Base-by-base conservation (phyloP, 139 green algal species). In the Pleodorina starrii region DNA sequence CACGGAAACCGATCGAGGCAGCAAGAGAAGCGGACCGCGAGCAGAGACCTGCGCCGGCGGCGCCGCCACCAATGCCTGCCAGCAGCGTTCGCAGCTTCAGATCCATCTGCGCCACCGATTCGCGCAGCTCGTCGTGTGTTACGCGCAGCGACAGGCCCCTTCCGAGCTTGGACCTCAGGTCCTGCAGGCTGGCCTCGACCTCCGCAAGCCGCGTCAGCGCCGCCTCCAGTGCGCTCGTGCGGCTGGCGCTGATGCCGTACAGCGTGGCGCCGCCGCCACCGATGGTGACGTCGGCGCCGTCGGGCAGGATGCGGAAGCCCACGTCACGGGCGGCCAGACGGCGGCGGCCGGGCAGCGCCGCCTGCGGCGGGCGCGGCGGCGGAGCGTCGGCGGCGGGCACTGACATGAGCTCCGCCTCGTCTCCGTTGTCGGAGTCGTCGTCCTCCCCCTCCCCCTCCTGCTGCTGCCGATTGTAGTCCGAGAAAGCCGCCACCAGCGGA, bases 121-220 rank as follows among this genome's bases (percentile, higher is more conserved):
- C 79, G 25, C 79, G 57, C 57, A 86, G 27, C 79, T 86, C 79
- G 57, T 86, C 79, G 38, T 57, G 79, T 23, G 79, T 86, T 2
- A 86, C 79, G 12, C 79, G 54, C 0, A 86, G 27, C 36, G 40
- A 23, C 54, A 86, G 59, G 25, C 54, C 79, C 79, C 75, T 86
- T 54, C 27, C 32, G 14, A 63, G 9, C 46, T 84, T 71, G 10
- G 17, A 29, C n/a, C 50, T 25, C 19, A 84, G 76, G 7, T 66
- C 75, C 19, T 43, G 25, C 27, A 68, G 21, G 1, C 6, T 42
- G 29, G 29, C 44, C 50, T 84, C 76, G n/a, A 84, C 1, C 5
- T 50, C 76, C 12, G 48, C 19, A 4, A 84, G 11, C 0, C 76
- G 76, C 32, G 46, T 12, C 48, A 38, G 0, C 48, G 54, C 44